phyloP scores from a whole-genome alignment of 2,329 filamentous ascomycete genomes.

The Blumeria hordei region DNA sequence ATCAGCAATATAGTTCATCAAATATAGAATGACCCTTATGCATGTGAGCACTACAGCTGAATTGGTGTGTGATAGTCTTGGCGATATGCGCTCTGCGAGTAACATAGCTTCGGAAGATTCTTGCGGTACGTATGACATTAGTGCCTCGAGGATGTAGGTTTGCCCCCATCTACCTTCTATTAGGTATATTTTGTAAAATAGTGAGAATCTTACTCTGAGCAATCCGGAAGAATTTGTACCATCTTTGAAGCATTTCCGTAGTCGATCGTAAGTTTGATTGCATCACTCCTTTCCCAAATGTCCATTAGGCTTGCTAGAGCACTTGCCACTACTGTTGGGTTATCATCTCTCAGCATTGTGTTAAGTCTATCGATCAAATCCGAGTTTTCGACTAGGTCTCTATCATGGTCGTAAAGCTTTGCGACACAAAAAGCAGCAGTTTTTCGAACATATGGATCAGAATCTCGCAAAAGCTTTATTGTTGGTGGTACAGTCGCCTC shows the following conservation, averaged over 20 bases:
- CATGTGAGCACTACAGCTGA: conserved; percentile 90
- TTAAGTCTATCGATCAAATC: conserved; percentile 87
- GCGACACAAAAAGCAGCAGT: conserved; percentile 91
- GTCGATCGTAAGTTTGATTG: conserved; percentile 94
- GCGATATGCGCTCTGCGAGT: conserved; percentile 78
- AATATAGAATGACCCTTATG: conserved; percentile 84
- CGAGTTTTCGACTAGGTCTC: conserved; percentile 65
- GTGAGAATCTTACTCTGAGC: conserved; percentile 53
- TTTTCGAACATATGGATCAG: conserved; percentile 90
- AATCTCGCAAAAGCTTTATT: conserved; percentile 59
- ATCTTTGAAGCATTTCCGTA: conserved; percentile 96
- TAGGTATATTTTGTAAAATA: neutral
- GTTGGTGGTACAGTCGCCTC: conserved; percentile 70
- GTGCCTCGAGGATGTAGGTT: conserved; percentile 88
- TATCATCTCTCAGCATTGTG: conserved; percentile 74
- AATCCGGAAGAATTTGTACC: conserved; percentile 85
- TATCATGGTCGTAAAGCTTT: conserved; percentile 93
- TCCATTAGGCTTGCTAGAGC: conserved; percentile 81
- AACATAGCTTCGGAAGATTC: conserved; percentile 71
- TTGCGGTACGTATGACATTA: conserved; percentile 94
- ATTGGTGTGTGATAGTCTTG: conserved; percentile 90
- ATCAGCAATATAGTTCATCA: conserved; percentile 96
- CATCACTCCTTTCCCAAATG: conserved; percentile 94
- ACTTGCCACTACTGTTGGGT: conserved; percentile 90
- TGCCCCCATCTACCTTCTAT: conserved; percentile 58